Evolutionary conservation across 306 rosid genomes (phyloP).

Genomic region (Potentilla sterilis): DNA sequence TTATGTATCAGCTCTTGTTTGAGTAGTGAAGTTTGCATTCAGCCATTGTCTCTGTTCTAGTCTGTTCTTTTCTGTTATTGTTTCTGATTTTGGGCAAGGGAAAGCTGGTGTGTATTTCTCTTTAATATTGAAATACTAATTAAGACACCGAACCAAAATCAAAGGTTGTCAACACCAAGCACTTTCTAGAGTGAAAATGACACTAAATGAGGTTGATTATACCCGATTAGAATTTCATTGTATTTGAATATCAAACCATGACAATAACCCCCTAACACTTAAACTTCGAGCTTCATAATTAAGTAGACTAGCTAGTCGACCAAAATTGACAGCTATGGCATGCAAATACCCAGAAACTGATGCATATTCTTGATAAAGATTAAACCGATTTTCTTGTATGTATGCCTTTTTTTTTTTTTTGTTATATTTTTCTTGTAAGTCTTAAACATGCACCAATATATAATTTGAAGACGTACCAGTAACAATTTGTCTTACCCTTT

Average conservation of each 20-base stretch:
- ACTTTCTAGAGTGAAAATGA: neutral
- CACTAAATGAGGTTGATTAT: neutral
- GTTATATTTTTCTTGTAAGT: too few relatives aligned
- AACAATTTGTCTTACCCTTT: neutral
- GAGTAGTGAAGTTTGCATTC: too few relatives aligned
- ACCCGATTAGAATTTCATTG: neutral
- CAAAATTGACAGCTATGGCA: neutral
- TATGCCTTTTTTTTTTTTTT: too few relatives aligned
- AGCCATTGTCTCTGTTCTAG: too few relatives aligned
- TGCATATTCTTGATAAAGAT: neutral
- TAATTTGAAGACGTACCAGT: neutral
- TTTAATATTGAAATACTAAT: neutral
- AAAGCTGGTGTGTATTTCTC: too few relatives aligned
- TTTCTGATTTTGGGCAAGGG: too few relatives aligned
- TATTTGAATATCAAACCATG: neutral
- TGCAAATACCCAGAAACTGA: neutral
- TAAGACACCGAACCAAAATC: neutral
- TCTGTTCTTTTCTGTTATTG: too few relatives aligned
- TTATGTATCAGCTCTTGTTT: too few relatives aligned
- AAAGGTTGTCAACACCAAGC: neutral
- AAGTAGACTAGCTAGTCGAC: too few relatives aligned
- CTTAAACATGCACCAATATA: neutral
- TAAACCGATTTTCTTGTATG: neutral
- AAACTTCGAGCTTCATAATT: neutral
- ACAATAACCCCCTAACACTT: too few relatives aligned